Evolutionary conservation across 2,329 filamentous ascomycete genomes (phyloP), one percentile per base, ranked within the genome.

Genomic region (Xylariales sp.): DNA sequence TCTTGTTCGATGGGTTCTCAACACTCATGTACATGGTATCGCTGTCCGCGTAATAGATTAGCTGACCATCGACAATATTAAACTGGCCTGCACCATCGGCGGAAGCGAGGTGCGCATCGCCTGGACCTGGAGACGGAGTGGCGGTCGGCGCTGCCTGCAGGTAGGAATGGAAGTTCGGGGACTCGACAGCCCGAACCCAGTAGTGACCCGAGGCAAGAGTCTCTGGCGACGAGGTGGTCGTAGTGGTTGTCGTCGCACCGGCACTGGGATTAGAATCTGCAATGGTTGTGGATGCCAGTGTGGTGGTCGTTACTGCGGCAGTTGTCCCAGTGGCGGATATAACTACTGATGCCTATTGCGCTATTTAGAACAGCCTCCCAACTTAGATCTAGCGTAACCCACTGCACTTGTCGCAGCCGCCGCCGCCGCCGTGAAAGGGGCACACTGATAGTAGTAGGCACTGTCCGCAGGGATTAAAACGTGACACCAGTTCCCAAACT

Each of bases 101-200:
- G 44, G 64, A 66, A 31, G 67, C 68, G 41, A 81, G 64, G 21
- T 78, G 61, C 2, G 76, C 76, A 19, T 63, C 59, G 9, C 73
- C 72, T 5, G 38, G 38, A 3, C 29, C 38, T 10, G 38, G 38
- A 11, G 38, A 40, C 1, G 71, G 58, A 0, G 63, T 48, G 44
- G 64, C 64, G 32, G 64, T 55, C 2, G 70, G 66, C 31, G 62
- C 59, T 7, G 71, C 71, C 59, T 76, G 71, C 3, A 76, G 62
- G 53, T 76, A 76, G 47, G 68, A 70, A 61, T 75, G 73, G 56
- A 69, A 80, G 58, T 80, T 79, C 22, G 77, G 77, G 1, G 68
- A 57, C 25, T 65, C 71, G 3, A 80, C 76, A 1, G 71, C 75
- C 8, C 77, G 73, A 50, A 81, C 73, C 74, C 74, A 78, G 59